phyloP scores from a whole-genome alignment of 805 yeast genomes.

The Zygosaccharomyces bisporus region DNA sequence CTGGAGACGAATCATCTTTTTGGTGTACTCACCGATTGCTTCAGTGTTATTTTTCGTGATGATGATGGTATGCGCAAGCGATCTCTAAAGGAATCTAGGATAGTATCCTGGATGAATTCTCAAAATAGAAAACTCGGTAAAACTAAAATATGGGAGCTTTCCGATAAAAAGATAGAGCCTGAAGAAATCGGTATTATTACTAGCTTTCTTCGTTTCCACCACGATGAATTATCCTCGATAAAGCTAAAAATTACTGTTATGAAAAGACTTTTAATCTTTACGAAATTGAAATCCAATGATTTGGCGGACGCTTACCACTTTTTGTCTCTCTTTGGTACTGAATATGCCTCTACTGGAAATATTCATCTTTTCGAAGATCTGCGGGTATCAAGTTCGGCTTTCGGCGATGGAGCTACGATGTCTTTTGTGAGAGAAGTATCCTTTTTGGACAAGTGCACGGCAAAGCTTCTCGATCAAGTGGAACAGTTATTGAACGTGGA shows the following conservation, averaged over 20 bases:
- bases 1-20: slow-evolving; percentile 14
- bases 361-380: background rate
- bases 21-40: slow-evolving; percentile 14
- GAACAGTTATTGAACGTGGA: slow-evolving; percentile 35
- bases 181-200: slow-evolving; percentile 31
- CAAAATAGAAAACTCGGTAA: slow-evolving; percentile 9
- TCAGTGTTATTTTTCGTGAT: slow-evolving; percentile 13
- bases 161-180: slow-evolving; percentile 20
- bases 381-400: background rate
- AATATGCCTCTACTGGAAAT: background rate
- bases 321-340: slow-evolving; percentile 6
- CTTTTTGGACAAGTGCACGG: slow-evolving; percentile 22
- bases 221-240: slow-evolving; percentile 20
- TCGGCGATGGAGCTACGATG: slow-evolving; percentile 11
- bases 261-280: slow-evolving; percentile 23
- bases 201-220: slow-evolving; percentile 25
- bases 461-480: slow-evolving; percentile 30
- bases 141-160: background rate
- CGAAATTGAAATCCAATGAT: slow-evolving; percentile 23
- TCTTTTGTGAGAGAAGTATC: slow-evolving; percentile 12
- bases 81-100: slow-evolving; percentile 13
- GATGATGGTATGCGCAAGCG: slow-evolving; percentile 10
- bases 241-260: slow-evolving; percentile 14
- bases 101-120: slow-evolving; percentile 20
- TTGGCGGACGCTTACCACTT: slow-evolving; percentile 11